Evolutionary conservation across 106 monocot species (phyloP), one percentile per base, ranked within the genome.

Genomic region (Phalaenopsis aphrodite): DNA sequence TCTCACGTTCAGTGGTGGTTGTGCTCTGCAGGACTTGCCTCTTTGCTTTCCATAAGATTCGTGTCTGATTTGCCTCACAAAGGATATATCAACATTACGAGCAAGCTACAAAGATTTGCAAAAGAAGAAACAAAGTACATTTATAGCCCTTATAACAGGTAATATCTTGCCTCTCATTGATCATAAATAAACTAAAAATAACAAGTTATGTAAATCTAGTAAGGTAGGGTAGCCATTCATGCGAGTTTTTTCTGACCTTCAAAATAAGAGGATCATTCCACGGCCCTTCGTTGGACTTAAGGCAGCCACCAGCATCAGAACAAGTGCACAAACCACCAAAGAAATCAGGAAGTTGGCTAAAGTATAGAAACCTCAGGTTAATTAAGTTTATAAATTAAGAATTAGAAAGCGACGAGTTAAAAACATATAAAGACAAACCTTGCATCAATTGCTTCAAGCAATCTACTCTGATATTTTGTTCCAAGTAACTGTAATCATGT

Each of bases 311-410:
- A 18, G 86, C 78, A 65, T 84, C 73, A 41, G 64, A 78, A 73
- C 92, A 92, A 47, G 92, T 86, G 78, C 92, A 92, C 30, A 86
- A 77, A 17, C 93, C 91, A 72, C 93, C 93, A 77, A 91, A 84
- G 68, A 96, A 91, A 11, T 88, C 87, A 55, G 98, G 98, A 78
- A 99, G 87, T 85, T 99, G 92, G 75, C 98, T 99, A 85, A 80
- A 87, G 75, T 9, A 67, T 77, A 42, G 80, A 49, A 80, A 69
- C 43, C 56, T 48, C 14, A 24, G 15, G 5, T 58, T 68, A 46
- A 41, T 56, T 2, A 0, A 16, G 11, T 19, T 36, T 11, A 47
- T 1, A 67, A 75, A 30, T 61, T 37, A n/a, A 61, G 14, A 43
- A 10, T 43, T 1, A 65, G 10, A 38, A 71, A 15, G 24, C 49